Evolutionary conservation across 768 basidiomycete genomes (phyloP).

Genomic region (Suillus lakei): DNA sequence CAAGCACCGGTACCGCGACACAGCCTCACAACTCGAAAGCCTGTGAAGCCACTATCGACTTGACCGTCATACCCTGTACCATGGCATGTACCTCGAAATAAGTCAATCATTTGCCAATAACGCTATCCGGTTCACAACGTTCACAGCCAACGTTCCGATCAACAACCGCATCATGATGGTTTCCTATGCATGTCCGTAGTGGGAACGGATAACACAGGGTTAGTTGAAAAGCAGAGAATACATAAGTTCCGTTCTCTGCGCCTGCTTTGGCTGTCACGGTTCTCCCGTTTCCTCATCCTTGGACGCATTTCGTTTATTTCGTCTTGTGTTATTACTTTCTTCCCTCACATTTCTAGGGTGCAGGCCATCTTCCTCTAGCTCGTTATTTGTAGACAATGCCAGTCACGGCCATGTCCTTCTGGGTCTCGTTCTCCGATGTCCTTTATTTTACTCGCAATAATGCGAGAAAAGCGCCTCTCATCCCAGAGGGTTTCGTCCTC

Average conservation of each 20-base stretch:
- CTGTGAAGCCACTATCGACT: constrained; percentile 1
- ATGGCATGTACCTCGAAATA: not conserved
- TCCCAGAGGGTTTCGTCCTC: constrained; percentile 3
- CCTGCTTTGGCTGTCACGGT: not conserved
- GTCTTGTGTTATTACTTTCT: not conserved
- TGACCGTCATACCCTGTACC: not conserved
- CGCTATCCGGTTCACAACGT: not conserved
- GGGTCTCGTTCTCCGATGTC: not conserved
- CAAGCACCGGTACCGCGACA: not conserved
- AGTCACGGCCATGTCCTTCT: not conserved
- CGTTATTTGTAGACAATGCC: not conserved
- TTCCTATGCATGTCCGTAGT: not conserved
- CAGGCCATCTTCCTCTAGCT: not conserved
- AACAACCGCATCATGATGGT: not conserved
- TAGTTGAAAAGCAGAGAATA: not conserved
- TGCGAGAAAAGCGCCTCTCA: constrained; percentile 1
- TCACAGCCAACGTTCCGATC: not conserved
- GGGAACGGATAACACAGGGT: not conserved
- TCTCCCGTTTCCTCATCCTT: not conserved
- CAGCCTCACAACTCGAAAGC: constrained; percentile 19
- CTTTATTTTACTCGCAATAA: not conserved
- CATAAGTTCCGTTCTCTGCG: not conserved
- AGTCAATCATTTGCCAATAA: not conserved
- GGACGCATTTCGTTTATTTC: not conserved
- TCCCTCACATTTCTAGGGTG: not conserved